Evolutionary conservation across 192 early-diverging fungal species (phyloP).

Genomic region (Backusella liffmaniae): DNA sequence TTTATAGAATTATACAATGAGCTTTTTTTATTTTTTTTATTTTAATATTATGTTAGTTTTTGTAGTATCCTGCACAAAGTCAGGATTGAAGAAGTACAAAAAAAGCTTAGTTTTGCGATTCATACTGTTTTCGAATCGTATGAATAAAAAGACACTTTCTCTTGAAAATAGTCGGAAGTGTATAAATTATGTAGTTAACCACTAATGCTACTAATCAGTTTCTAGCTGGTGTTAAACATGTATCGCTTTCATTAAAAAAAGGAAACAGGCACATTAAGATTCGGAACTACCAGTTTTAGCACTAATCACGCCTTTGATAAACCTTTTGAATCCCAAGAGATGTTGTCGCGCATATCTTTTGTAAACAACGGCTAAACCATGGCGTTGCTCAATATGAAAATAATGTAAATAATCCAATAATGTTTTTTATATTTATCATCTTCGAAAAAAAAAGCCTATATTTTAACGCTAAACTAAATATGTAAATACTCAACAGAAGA

Average conservation of each 20-base stretch:
- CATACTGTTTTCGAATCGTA: background rate
- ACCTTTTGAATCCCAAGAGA: too few relatives aligned
- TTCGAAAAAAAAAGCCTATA: background rate
- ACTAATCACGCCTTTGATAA: background rate
- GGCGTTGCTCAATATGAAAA: too few relatives aligned
- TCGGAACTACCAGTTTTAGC: constrained; percentile 1
- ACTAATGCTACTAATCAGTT: background rate
- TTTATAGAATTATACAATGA: background rate
- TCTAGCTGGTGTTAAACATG: background rate
- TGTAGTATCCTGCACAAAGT: background rate
- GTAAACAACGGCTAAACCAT: too few relatives aligned
- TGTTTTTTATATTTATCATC: background rate
- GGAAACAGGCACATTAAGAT: background rate
- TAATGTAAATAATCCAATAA: background rate
- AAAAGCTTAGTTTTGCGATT: background rate
- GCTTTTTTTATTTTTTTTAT: background rate
- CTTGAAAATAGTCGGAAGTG: background rate
- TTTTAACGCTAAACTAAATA: background rate
- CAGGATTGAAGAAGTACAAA: background rate
- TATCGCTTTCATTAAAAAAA: background rate
- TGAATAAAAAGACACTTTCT: background rate
- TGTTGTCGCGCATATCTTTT: too few relatives aligned
- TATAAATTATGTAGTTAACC: background rate
- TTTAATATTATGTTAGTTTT: background rate
- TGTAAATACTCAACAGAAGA: too few relatives aligned